These are phyloP conservation scores for Pyricularia sp. DNA, from an alignment of 2,329 filamentous ascomycete species.

Conservation along the genomic window DNA sequence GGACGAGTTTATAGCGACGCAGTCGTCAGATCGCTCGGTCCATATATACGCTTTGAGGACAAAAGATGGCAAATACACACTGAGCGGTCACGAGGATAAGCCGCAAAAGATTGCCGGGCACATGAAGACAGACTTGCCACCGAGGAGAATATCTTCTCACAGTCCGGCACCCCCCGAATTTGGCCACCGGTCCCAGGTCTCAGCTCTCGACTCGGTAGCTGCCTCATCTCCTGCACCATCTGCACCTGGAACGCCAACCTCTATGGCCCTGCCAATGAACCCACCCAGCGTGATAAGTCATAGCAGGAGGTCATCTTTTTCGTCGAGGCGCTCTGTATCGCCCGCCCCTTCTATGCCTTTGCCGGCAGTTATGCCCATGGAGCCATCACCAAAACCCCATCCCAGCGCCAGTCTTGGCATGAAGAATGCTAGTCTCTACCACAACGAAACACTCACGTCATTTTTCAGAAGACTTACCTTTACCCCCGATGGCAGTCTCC, in stretches of 20 bases:
- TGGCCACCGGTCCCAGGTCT: slow-evolving; percentile 55
- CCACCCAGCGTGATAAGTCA: slow-evolving; percentile 82
- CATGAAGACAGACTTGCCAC: slow-evolving; percentile 79
- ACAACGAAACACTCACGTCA: slow-evolving; percentile 92
- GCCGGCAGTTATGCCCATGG: slow-evolving; percentile 90
- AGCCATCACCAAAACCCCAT: slow-evolving; percentile 74
- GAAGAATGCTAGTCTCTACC: slow-evolving; percentile 84
- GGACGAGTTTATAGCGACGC: slow-evolving; percentile 96
- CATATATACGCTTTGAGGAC: slow-evolving; percentile 96
- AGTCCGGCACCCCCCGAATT: slow-evolving; percentile 88
- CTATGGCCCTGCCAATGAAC: slow-evolving; percentile 88
- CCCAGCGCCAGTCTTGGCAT: slow-evolving; percentile 50
- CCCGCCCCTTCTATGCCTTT: slow-evolving; percentile 89
- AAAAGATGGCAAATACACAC: slow-evolving; percentile 89
- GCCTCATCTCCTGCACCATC: slow-evolving; percentile 81
- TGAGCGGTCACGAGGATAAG: slow-evolving; percentile 52
- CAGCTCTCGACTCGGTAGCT: slow-evolving; percentile 43
- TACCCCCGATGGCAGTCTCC: slow-evolving; percentile 85
- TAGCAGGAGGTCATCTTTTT: slow-evolving; percentile 91
- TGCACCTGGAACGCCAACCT: slow-evolving; percentile 87
- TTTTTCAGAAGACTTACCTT: slow-evolving; percentile 94
- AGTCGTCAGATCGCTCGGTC: slow-evolving; percentile 94
- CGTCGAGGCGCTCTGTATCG: slow-evolving; percentile 76
- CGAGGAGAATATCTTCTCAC: slow-evolving; percentile 78
- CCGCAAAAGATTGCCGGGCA: slow-evolving; percentile 75